Percentiles rank a stretch among this genome's conserved stretches.
These are phyloP conservation scores for Trichophyton rubrum DNA, from an alignment of 2,329 filamentous ascomycete genomes.

Conservation along the genomic window DNA sequence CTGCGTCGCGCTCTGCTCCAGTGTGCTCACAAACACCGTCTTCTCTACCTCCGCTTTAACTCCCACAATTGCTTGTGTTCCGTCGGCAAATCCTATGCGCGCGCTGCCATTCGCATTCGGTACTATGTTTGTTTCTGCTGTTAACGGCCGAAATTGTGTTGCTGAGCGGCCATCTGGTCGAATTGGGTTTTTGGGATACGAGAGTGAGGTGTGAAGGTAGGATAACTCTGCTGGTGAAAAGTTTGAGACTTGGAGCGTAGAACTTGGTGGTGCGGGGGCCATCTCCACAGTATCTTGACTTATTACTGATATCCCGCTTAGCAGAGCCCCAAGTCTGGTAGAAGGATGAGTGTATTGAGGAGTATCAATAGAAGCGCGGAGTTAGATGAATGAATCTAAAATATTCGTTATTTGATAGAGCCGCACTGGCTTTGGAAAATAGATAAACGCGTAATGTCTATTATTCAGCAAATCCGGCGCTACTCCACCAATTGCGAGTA, in stretches of 20 bases:
- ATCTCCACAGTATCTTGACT: slow-evolving; percentile 14
- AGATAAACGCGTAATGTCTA: not conserved
- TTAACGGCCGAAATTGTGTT: slow-evolving; percentile 79
- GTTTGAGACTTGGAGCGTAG: slow-evolving; percentile 40
- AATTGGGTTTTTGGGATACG: slow-evolving; percentile 56
- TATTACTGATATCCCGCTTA: not conserved
- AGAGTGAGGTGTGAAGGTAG: slow-evolving; percentile 82
- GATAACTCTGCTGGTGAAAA: slow-evolving; percentile 93
- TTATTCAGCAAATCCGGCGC: not conserved
- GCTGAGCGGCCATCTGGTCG: slow-evolving; percentile 74
- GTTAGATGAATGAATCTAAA: too few species aligned
- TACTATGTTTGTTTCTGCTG: slow-evolving; percentile 80
- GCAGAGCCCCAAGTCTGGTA: not conserved
- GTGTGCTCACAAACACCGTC: slow-evolving; percentile 38
- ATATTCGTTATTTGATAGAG: not conserved
- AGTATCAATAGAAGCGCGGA: not conserved
- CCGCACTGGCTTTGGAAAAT: not conserved
- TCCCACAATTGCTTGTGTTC: slow-evolving; percentile 89
- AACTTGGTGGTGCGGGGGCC: slow-evolving; percentile 42
- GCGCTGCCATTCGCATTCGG: slow-evolving; percentile 86
- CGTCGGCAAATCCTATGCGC: slow-evolving; percentile 85
- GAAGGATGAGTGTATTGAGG: not conserved
- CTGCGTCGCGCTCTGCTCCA: slow-evolving; percentile 21
- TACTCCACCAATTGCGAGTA: not conserved
- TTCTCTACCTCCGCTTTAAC: slow-evolving; percentile 90